Conservation (phyloP, 371 early-diverging fungal species). For the Actinomucor elegans region DNA sequence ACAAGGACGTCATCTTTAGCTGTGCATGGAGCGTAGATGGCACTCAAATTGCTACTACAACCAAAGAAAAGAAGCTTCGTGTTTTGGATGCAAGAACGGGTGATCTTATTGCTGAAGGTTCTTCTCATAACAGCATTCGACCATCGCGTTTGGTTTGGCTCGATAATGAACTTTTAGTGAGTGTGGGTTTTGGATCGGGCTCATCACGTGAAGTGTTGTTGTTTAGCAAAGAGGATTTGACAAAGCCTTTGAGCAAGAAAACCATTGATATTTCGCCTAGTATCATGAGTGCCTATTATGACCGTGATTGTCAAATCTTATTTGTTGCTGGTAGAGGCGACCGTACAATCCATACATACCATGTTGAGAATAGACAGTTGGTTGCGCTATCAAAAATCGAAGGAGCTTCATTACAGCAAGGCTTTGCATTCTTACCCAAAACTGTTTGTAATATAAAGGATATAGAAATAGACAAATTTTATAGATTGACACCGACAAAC, state of each 20-base stretch:
- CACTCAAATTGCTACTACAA: constrained; percentile 56
- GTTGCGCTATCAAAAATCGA: constrained; percentile 63
- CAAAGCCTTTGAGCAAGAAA: constrained; percentile 35
- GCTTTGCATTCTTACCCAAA: constrained; percentile 70
- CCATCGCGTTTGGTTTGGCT: constrained; percentile 76
- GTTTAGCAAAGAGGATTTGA: constrained; percentile 47
- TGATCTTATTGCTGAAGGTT: constrained; percentile 50
- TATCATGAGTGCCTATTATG: constrained; percentile 66
- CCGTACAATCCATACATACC: constrained; percentile 49
- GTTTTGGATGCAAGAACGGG: constrained; percentile 65
- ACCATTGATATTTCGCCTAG: constrained; percentile 77
- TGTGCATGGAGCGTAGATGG: constrained; percentile 71
- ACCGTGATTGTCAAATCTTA: constrained; percentile 65
- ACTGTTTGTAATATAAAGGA: constrained; percentile 57
- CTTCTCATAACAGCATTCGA: constrained; percentile 69
- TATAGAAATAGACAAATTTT: constrained; percentile 70
- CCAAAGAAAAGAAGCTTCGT: constrained; percentile 67
- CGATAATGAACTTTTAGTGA: constrained; percentile 51
- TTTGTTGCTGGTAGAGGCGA: constrained; percentile 68
- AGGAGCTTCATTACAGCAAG: constrained; percentile 62
- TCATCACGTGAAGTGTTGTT: constrained; percentile 65
- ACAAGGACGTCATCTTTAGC: constrained; percentile 50
- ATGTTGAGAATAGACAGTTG: constrained; percentile 20
- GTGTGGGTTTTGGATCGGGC: constrained; percentile 72
- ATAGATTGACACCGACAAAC: constrained; percentile 61